Evolutionary conservation across 805 yeast species (phyloP).

Genomic region (Hanseniaspora occidentalis): DNA sequence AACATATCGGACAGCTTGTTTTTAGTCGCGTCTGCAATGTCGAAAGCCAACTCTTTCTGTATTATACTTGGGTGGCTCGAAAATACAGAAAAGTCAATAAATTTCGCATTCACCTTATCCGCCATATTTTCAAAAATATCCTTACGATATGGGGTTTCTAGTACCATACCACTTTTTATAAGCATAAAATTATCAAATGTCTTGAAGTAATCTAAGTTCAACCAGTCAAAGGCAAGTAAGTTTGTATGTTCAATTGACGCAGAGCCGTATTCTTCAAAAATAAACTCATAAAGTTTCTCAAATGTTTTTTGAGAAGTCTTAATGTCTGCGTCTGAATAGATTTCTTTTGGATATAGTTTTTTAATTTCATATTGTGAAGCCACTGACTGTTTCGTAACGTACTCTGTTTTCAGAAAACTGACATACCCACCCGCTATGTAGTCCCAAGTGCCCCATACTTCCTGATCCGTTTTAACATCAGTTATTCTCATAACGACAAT

Average conservation of each 20-base stretch:
- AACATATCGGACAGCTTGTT: conserved; percentile 1
- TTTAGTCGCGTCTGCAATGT: not conserved
- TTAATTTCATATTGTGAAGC: conserved; percentile 2
- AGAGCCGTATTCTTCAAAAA: conserved; percentile 4
- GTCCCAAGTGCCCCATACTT: conserved; percentile 2
- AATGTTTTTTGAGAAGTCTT: not conserved
- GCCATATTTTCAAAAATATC: conserved; percentile 4
- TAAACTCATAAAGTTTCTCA: not conserved
- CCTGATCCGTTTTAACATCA: conserved; percentile 1
- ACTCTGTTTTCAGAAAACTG: not conserved
- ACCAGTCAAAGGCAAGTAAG: conserved; percentile 3
- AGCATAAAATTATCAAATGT: conserved; percentile 4
- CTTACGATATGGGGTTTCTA: not conserved
- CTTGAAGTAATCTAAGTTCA: conserved; percentile 2
- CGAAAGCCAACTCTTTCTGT: not conserved
- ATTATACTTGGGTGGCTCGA: conserved; percentile 2
- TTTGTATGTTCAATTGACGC: conserved; percentile 4
- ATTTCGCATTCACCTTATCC: conserved; percentile 1
- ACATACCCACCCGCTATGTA: conserved; percentile 2
- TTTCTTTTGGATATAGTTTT: conserved; percentile 1
- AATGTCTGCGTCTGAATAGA: not conserved
- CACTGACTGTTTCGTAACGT: not conserved
- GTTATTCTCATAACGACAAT: conserved; percentile 3
- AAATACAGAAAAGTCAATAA: conserved; percentile 3
- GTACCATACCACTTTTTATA: conserved; percentile 3